Evolutionary conservation across 2,329 filamentous ascomycete genomes (phyloP).

Genomic region (Fusarium sp.): DNA sequence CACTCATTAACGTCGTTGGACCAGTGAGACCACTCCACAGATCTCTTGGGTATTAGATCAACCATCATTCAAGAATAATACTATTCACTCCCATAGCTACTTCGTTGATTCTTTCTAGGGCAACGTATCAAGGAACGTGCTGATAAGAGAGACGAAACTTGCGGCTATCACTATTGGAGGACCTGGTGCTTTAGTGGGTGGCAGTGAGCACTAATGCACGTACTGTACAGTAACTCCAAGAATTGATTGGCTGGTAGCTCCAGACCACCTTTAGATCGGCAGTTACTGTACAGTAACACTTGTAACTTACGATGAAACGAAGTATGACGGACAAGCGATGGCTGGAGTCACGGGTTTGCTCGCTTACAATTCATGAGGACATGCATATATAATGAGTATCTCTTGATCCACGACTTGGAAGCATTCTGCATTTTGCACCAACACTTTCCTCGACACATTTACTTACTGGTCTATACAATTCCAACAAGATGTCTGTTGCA

Average conservation of each 20-base stretch:
- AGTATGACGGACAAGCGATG: not conserved
- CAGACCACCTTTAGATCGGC: not conserved
- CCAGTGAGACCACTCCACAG: not conserved
- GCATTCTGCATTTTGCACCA: not conserved
- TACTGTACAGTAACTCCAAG: constrained; percentile 18
- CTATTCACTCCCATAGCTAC: not conserved
- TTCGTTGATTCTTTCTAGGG: no score
- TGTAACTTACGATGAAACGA: not conserved
- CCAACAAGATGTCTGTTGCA: constrained; percentile 2
- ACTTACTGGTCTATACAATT: not conserved
- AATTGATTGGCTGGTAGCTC: not conserved
- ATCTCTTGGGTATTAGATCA: not conserved
- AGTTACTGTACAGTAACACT: constrained; percentile 11
- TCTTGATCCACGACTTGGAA: fast-evolving
- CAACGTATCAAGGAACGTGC: not conserved
- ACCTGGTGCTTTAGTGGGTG: not conserved
- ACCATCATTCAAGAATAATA: no score
- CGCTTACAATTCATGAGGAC: not conserved
- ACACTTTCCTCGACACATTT: fast-evolving
- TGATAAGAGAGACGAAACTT: not conserved
- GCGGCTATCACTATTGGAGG: not conserved
- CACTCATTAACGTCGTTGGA: not conserved
- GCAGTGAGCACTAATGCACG: constrained; percentile 14
- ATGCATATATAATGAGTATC: not conserved
- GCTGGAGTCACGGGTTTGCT: not conserved